Evolutionary conservation across 768 basidiomycete species (phyloP), one percentile per base, ranked within the genome.

Genomic region (Lactarius quietus): DNA sequence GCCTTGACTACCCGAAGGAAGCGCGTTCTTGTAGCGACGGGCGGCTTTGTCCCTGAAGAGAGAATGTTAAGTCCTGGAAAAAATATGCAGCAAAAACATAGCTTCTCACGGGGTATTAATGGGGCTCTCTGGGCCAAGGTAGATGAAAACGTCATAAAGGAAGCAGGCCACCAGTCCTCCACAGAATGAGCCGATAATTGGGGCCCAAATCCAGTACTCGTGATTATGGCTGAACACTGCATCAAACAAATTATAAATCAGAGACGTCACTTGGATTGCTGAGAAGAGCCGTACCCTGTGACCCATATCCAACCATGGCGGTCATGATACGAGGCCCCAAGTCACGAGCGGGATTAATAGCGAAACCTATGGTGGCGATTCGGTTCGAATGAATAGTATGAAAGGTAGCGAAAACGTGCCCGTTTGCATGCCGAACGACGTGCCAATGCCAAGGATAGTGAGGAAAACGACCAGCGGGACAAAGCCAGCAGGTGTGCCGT

Each of bases 151-250:
- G 69, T 90, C 88, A 68, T 90, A 90, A 43, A 84, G 66, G 61
- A 84, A 73, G 5, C 79, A 77, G 15, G 84, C 89, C 6, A 75
- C 71, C 64, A 84, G 79, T 56, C 80, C 86, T 29, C 89, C 88
- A 36, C 83, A 67, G 71, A 89, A 82, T 10, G 87, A 83, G 1
- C 77, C 86, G 41, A 87, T 73, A 20, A 87, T 70, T 3, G 86
- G 84, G 69, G 84, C 84, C 88, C 89, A 90, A 39, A 90, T 66
- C 88, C 88, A 90, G 70, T 89, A 90, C 64, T n/a, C n/a, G n/a
- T 90, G 87, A 70, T 79, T 82, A 61, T 70, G 76, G 38, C 76
- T 78, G 75, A 77, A 83, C 20, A 81, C 75, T 74, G 41, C 9
- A 23, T 35, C 43, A 17, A 28, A 41, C n/a, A 28, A 29, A 43